Evolutionary conservation across 331 rosid genomes (phyloP), one percentile per base, ranked within the genome.

Genomic region (Saraca asoca): DNA sequence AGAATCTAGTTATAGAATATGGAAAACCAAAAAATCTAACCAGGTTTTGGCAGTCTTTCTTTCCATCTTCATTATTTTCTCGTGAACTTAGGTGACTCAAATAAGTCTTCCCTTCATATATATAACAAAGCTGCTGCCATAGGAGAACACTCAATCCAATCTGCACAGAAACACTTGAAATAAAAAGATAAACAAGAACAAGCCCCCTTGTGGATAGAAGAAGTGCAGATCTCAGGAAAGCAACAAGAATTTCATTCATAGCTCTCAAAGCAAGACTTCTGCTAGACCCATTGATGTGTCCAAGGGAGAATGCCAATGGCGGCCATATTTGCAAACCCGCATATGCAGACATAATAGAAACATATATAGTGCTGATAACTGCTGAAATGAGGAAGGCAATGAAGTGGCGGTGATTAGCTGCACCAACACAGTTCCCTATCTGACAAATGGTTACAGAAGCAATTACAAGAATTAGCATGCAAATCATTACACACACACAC

Each of bases 361-460:
- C 82, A 51, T 94, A 94, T 38, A 72, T 43, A 51, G 84, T 82
- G 65, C 99, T 83, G 66, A 68, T 18, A 58, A 90, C 87, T 42
- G 95, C 88, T n/a, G 96, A 86, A 61, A 88, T 88, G 69, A 94
- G 97, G 83, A 94, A 94, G 72, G 82, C 66, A 52, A 94, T 72
- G 81, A 94, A 94, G 82, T 72, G 79, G 56, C 77, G 80, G 85
- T 90, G 99, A 72, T 94, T 94, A 70, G 82, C 86, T 9, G 96
- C 96, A 29, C 97, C 99, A 38, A 94, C 97, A 69, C 99, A 94
- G 76, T 94, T 94, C 76, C 99, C 99, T 48, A 94, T 94, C 99
- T 94, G 97, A 78, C 76, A 70, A 68, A 56, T 14, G 15, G 51
- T 82, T 44, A 56, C 51, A 64, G 45, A 63, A 64, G 19, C 12